These are phyloP conservation scores for Alloteropsis semialata DNA, from an alignment of 176 grass and related monocot genomes.

Conservation along the genomic window DNA sequence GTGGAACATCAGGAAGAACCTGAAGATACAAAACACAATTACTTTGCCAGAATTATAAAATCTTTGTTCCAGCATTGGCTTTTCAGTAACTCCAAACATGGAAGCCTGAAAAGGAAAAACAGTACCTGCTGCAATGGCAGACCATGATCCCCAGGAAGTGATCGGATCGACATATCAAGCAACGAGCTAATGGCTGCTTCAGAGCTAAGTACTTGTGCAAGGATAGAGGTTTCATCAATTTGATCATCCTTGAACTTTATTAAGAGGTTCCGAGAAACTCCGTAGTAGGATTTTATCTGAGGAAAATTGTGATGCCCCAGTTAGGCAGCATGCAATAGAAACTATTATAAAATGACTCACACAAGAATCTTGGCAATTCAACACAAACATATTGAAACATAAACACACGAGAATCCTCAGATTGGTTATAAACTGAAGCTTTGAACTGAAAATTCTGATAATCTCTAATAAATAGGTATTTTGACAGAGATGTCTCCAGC, in stretches of 20 bases:
- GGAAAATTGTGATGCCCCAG: neutral
- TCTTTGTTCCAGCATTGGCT: neutral
- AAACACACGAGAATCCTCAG: neutral
- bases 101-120: neutral
- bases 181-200: constrained; percentile 84
- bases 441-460: neutral
- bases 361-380: neutral
- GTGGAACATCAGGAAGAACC: constrained; percentile 89
- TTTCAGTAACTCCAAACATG: neutral
- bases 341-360: neutral
- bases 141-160: constrained; percentile 85
- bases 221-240: constrained; percentile 86
- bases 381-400: neutral
- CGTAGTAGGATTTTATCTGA: constrained; percentile 97
- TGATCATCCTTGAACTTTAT: constrained; percentile 96
- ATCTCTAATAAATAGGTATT: neutral
- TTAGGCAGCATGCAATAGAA: constrained; percentile 1
- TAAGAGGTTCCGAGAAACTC: constrained; percentile 88
- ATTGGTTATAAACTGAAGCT: neutral
- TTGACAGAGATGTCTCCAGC: neutral
- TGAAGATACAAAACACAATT: constrained; percentile 37
- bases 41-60: neutral
- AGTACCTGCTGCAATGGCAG: constrained; percentile 88
- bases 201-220: constrained; percentile 82
- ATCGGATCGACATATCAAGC: constrained; percentile 90